Percentiles rank a stretch among this genome's conserved stretches.
These are phyloP conservation scores for Turritis glabra DNA, from an alignment of 345 rosid species.

Conservation along the genomic window DNA sequence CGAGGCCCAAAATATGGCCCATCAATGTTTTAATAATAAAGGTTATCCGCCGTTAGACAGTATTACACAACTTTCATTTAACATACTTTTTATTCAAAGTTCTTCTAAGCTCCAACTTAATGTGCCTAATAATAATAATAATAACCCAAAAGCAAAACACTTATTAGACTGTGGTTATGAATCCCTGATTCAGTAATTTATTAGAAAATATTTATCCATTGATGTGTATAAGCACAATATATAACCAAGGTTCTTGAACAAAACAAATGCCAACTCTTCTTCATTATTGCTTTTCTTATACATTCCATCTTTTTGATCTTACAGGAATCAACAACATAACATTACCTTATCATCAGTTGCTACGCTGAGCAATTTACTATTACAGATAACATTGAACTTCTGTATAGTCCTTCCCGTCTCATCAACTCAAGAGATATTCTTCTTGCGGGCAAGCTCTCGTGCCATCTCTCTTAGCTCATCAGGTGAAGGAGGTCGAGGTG, in stretches of 20 bases:
- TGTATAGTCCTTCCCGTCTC: neutral
- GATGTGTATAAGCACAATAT: neutral
- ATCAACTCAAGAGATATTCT: conserved; percentile 19
- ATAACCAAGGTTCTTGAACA: neutral
- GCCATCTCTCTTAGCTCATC: conserved; percentile 61
- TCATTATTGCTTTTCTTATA: neutral
- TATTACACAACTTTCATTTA: neutral
- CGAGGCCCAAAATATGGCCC: neutral
- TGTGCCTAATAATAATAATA: too few relatives aligned
- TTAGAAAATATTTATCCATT: neutral
- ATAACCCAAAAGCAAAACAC: too few relatives aligned
- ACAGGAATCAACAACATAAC: conserved; percentile 8
- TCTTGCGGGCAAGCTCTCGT: conserved; percentile 52
- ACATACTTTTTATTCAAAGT: too few relatives aligned
- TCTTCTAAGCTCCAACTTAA: too few relatives aligned
- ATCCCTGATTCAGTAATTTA: neutral
- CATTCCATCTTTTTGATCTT: neutral
- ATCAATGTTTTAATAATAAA: too few relatives aligned
- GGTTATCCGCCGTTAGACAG: too few relatives aligned
- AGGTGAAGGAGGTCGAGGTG: conserved; percentile 48
- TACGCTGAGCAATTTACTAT: neutral
- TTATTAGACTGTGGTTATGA: neutral
- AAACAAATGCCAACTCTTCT: neutral
- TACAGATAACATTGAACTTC: neutral
- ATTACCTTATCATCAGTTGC: conserved; percentile 10